phyloP scores from a whole-genome alignment of 441 rosid genomes.

The Manihot esculenta region DNA sequence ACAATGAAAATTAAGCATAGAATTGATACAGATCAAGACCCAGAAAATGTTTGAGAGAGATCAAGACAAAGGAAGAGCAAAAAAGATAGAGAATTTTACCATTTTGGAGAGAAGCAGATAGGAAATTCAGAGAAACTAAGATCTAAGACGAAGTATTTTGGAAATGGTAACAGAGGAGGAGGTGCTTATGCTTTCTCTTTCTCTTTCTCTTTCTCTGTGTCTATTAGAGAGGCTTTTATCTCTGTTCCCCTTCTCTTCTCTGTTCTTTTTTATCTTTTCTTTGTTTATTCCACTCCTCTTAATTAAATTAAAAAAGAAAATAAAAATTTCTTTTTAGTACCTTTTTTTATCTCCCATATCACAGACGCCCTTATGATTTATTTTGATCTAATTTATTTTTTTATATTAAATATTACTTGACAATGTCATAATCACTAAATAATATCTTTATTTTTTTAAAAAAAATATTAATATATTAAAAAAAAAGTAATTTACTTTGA shows the following conservation, averaged over 20 bases:
- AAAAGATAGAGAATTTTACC: conserved; percentile 46
- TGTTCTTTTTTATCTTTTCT: conserved; percentile 40
- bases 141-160: conserved; percentile 55
- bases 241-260: conserved; percentile 31
- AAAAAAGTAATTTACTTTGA: too few species aligned
- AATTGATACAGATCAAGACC: conserved; percentile 33
- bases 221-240: conserved; percentile 30
- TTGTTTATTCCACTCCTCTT: conserved; percentile 59
- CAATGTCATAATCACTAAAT: too few species aligned
- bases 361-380: too few species aligned
- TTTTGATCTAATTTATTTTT: too few species aligned
- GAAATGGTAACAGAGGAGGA: conserved; percentile 55
- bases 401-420: too few species aligned
- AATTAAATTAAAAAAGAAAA: conserved; percentile 42
- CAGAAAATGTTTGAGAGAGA: conserved; percentile 30
- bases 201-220: conserved; percentile 26
- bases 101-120: conserved; percentile 56
- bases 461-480: too few species aligned
- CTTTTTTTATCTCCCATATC: too few species aligned
- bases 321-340: conserved; percentile 18
- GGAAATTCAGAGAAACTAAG: conserved; percentile 55
- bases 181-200: conserved; percentile 46
- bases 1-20: conserved; percentile 22
- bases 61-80: conserved; percentile 25
- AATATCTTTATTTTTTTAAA: too few species aligned